phyloP scores from a whole-genome alignment of 495 filamentous ascomycete genomes.

The Daldinia caldariorum region DNA sequence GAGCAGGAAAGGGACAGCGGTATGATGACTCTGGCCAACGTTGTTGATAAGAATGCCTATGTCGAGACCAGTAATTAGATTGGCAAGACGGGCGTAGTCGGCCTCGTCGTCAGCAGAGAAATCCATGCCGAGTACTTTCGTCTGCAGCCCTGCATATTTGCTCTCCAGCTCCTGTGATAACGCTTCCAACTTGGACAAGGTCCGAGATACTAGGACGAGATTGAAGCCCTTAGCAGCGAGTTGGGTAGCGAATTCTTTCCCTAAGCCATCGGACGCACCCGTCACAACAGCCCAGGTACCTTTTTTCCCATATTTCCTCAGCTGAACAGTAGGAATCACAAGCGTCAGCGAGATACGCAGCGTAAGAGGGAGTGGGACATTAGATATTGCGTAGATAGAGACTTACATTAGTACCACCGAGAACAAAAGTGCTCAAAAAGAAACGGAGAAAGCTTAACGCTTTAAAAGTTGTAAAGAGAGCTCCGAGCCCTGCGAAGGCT shows the following conservation, averaged over 20 bases:
- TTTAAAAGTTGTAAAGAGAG: slow-evolving; percentile 65
- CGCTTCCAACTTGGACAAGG: slow-evolving; percentile 82
- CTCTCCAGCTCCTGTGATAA: slow-evolving; percentile 78
- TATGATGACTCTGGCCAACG: slow-evolving; percentile 91
- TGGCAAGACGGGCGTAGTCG: slow-evolving; percentile 78
- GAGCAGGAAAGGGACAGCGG: slow-evolving; percentile 87
- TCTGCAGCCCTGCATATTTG: slow-evolving; percentile 71
- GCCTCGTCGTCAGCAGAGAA: slow-evolving; percentile 78
- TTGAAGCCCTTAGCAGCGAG: slow-evolving; percentile 94
- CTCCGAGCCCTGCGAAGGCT: slow-evolving; percentile 63
- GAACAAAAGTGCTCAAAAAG: slow-evolving; percentile 77
- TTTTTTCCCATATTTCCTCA: slow-evolving; percentile 88
- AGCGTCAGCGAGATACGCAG: slow-evolving; percentile 1
- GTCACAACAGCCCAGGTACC: slow-evolving; percentile 96
- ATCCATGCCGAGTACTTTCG: slow-evolving; percentile 88
- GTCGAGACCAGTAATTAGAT: slow-evolving; percentile 75
- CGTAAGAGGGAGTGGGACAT: neutral
- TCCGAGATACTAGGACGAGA: slow-evolving; percentile 91
- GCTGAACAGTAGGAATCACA: slow-evolving; percentile 59
- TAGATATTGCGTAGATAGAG: neutral
- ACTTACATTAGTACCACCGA: slow-evolving; percentile 69
- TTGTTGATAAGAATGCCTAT: slow-evolving; percentile 95
- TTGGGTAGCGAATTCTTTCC: slow-evolving; percentile 94
- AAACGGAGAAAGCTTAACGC: slow-evolving; percentile 70
- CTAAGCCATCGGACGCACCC: slow-evolving; percentile 95